Base-by-base conservation (phyloP, 441 rosid genomes). In the Populus tomentosa region DNA sequence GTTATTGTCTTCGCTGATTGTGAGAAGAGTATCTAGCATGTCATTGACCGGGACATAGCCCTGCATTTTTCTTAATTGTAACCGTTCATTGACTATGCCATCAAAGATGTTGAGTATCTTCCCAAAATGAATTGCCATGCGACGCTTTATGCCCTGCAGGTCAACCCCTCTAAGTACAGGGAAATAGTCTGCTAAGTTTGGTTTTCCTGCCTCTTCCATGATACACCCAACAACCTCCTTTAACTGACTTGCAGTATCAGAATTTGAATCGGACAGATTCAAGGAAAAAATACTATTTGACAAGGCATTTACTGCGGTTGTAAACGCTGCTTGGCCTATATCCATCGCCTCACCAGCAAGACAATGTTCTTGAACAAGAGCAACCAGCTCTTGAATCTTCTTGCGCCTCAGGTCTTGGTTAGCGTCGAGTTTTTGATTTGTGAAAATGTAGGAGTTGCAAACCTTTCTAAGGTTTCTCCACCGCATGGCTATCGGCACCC, bases 21-120 rank as follows among this genome's bases (percentile, higher is more conserved):
- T 38, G 6, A 84, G 76, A 30, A 84, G 85, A 33, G 71, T 46
- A 24, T 84, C 85, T 7, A 82, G 65, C 38, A 84, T 9, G 72
- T 84, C 87, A 28, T 72, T 32, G 0, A 26, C 0, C 1, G 81
- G 10, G 20, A 42, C 26, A 24, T 73, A 77, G 10, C 42, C 66
- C 14, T 63, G 26, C 62, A 20, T 1, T 23, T 80, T 69, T 11
- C 80, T 73, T 50, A 10, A 14, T 20, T n/a, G 18, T 46, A 76
- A 21, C 13, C 78, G 33, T 38, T 73, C 63, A 9, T 35, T 13
- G 10, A 82, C 73, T 24, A 72, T 28, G n/a, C 38, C 18, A 62
- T 69, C 80, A 24, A 82, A 72, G 18, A 79, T 5, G 11, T 18
- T 40, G 28, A 75, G n/a, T 4, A 82, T 0, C 65, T 16, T 72